Base-by-base conservation (phyloP, 2,329 filamentous ascomycete genomes). In the Falciphora oryzae region DNA sequence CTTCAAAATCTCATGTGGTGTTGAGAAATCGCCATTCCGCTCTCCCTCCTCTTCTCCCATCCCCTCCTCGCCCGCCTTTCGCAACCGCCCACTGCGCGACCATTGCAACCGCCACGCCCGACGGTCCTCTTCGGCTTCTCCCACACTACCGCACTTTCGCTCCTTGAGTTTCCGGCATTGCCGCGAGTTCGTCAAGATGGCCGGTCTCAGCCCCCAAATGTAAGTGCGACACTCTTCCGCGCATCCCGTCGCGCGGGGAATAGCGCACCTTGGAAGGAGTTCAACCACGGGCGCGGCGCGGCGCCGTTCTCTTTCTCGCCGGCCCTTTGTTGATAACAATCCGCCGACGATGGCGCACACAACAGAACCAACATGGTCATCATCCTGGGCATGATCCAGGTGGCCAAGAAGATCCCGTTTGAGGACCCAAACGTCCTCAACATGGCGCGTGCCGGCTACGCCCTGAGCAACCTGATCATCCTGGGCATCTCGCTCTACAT, bases 321-420 rank as follows among this genome's bases (percentile, higher is more conserved):
- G 4, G 16, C 25, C 35, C 7, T 4, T 1, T 29, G 4, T 53
- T 18, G 31, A 74, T 75, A 65, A 76, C 69, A 65, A 11, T 2
- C 4, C 38, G 57, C 35, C 31, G 63, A 28, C 44, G 38, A 50
- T 22, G 61, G 32, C 27, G 61, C 44, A 67, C 67, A 64, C 18
- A 68, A 70, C 78, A 96, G 93, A 73, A 92, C 91, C 78, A 97
- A 97, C 85, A 85, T 97, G 77, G 83, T 92, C 82, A 93, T 97
- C 88, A 93, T 96, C 81, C 87, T 97, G 71, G 91, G 91, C 76
- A 96, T 97, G 90, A 97, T 98, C 92, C 94, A 97, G 85, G 90
- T 96, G 67, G 91, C 93, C 72, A 98, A 98, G 86, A 92, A 89
- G 79, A 88, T 99, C 67, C 92, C 93, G 61, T 97, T 98, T 74